A percentile compares a stretch with the other conserved stretches of the same genome.
Conservation (phyloP, 78 protist species). For the Dictyostelium discoideum region DNA sequence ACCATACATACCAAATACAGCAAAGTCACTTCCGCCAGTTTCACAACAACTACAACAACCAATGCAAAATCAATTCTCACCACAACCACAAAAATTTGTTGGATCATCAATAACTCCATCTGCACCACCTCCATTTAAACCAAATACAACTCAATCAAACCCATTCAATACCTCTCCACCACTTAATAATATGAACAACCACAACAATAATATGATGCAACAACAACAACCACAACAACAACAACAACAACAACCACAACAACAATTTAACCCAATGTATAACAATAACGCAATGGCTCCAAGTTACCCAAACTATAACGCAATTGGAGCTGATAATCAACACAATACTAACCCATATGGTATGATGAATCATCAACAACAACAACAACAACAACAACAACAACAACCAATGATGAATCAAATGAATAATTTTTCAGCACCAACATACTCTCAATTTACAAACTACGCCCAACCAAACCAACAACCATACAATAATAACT, state of each 20-base stretch:
- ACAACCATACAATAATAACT: not conserved
- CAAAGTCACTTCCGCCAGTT: slow-evolving; percentile 2
- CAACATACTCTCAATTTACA: slow-evolving; percentile 6
- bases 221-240: slow-evolving; percentile 3
- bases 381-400: no score
- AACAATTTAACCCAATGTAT: not conserved
- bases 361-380: not conserved
- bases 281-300: slow-evolving; percentile 12
- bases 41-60: not conserved
- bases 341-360: not conserved
- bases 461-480: not conserved
- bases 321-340: not conserved
- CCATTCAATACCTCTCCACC: not conserved
- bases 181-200: not conserved
- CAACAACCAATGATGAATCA: not conserved
- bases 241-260: not conserved
- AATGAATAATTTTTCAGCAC: slow-evolving; percentile 11
- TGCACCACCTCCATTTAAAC: slow-evolving; percentile 23
- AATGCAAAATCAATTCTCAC: not conserved
- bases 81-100: not conserved
- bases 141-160: slow-evolving; percentile 5
- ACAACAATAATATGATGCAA: not conserved
- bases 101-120: not conserved
- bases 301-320: slow-evolving; percentile 20
- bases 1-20: not conserved